A percentile compares a stretch with the other conserved stretches of the same genome.
These are phyloP conservation scores for Skeletonema grethae DNA, from an alignment of 108 stramenopile species.

Conservation along the genomic window DNA sequence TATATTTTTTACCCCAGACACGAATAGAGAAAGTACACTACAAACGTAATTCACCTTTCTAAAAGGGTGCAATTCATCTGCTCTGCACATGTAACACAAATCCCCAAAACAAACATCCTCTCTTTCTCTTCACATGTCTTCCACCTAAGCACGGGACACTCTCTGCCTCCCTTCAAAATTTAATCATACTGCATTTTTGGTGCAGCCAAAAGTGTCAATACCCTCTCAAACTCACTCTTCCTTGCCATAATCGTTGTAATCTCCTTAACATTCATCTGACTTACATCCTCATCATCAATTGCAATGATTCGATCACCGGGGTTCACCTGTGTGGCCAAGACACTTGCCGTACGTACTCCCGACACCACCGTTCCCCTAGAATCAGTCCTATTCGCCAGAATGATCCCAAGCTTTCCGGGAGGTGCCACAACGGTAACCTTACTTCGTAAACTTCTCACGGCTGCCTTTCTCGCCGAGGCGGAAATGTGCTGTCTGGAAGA, in stretches of 20 bases:
- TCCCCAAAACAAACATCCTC: background rate
- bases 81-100: conserved; percentile 2
- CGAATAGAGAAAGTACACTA: background rate
- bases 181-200: conserved; percentile 49
- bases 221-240: conserved; percentile 85
- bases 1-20: conserved; percentile 2
- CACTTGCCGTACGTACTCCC: conserved; percentile 79
- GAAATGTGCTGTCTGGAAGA: conserved; percentile 45
- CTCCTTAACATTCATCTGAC: conserved; percentile 87
- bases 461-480: conserved; percentile 46
- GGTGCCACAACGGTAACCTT: conserved; percentile 79
- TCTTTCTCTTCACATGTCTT: background rate
- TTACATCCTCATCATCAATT: conserved; percentile 91
- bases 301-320: conserved; percentile 89
- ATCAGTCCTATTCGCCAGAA: conserved; percentile 89
- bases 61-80: conserved; percentile 4
- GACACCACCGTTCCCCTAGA: conserved; percentile 88
- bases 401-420: conserved; percentile 89
- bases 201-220: conserved; percentile 64
- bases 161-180: background rate
- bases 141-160: background rate
- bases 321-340: conserved; percentile 72
- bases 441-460: conserved; percentile 43
- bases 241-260: conserved; percentile 90
- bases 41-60: conserved; percentile 9